Evolutionary conservation across 306 rosid species (phyloP), one percentile per base, ranked within the genome.

Genomic region (Castanea sativa): DNA sequence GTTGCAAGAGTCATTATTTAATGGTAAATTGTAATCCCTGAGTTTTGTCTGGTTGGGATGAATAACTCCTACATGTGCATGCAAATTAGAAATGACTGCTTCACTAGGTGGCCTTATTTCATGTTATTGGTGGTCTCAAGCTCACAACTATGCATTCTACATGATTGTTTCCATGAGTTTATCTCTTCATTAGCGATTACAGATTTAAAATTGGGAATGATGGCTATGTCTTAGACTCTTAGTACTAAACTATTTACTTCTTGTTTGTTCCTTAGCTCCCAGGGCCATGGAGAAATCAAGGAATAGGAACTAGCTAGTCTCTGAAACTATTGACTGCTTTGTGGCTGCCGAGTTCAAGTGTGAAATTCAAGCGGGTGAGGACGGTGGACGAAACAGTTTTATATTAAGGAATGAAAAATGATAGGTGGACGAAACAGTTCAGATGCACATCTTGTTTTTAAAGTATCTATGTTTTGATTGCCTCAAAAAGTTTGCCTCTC

Each of bases 221-320:
- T 69, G 35, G 16, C 55, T 67, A 35, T 43, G 55, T 68, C 70
- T 55, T 25, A 25, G 27, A 25, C 27, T 25, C 27, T 25, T 23
- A 13, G 73, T 52, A 49, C 70, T 68, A 78, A 84, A 69, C 59
- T 9, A 16, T 30, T 32, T 63, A 52, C 27, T 69, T 82, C n/a
- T 35, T 13, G 32, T 75, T 76, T 86, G 73, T 77, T 74, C 61
- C 13, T n/a, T 89, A 95, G 99, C 99, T 79, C 99, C 99, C 14
- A 85, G 96, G 89, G 89, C 97, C 74, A 84, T 85, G 97, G 99
- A 91, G 69, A 92, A 92, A 84, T 90, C 97, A 80, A 93, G 82
- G 82, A 89, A 83, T 87, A 82, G 92, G 83, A 78, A 80, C 82
- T 89, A 91, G 85, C 76, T 64, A 51, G 80, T 60, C 74, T 77